These are phyloP conservation scores for Rhizophora mangle DNA, from an alignment of 345 rosid genomes.

Conservation along the genomic window DNA sequence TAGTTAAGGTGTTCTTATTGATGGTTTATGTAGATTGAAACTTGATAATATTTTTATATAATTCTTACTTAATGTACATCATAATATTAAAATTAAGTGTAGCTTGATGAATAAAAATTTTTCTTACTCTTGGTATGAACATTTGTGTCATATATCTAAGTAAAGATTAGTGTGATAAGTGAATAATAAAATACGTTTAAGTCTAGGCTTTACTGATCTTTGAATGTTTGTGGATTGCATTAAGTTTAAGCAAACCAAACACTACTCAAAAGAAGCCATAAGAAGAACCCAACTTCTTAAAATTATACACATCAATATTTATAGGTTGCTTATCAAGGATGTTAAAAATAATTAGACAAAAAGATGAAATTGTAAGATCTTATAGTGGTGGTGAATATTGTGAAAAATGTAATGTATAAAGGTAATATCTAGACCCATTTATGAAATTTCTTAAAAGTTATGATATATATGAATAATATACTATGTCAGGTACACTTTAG, in stretches of 20 bases:
- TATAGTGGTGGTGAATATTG: not conserved
- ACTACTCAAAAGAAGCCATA: not conserved
- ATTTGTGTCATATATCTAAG: not conserved
- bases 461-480: not conserved
- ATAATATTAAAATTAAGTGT: not conserved
- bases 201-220: not conserved
- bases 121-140: not conserved
- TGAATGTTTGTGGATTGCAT: not conserved
- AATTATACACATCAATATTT: not conserved
- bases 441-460: not conserved
- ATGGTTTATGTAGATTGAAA: not conserved
- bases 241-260: not conserved
- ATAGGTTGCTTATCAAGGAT: no score
- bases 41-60: not conserved
- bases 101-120: not conserved
- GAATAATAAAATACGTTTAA: not conserved
- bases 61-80: not conserved
- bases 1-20: not conserved
- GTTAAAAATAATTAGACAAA: no score
- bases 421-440: not conserved
- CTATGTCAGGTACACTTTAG: not conserved
- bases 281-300: not conserved
- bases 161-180: not conserved
- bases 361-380: not conserved
- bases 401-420: not conserved